Percentiles rank a stretch among this genome's conserved stretches.
Conservation (phyloP, 2,329 filamentous ascomycete species). For the Neodidymelliopsis sp. region DNA sequence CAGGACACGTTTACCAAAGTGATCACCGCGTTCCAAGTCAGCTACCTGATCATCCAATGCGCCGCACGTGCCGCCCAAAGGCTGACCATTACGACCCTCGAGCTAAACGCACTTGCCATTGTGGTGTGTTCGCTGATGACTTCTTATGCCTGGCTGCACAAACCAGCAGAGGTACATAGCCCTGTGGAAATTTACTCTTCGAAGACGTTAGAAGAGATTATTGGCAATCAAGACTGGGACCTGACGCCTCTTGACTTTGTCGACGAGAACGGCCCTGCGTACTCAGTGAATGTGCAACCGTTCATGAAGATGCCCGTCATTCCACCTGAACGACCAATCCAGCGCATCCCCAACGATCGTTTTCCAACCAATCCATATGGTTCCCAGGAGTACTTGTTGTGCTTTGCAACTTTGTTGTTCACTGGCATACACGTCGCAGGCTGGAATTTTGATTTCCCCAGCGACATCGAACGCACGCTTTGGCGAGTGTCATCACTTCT, state of each 20-base stretch:
- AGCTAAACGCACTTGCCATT: slow-evolving; percentile 27
- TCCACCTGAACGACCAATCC: slow-evolving; percentile 22
- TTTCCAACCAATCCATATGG: slow-evolving; percentile 26
- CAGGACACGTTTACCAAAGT: slow-evolving; percentile 26
- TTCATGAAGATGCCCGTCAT: slow-evolving; percentile 29
- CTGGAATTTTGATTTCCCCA: slow-evolving; percentile 26
- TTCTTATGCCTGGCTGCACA: slow-evolving; percentile 24
- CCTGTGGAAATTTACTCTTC: slow-evolving; percentile 17
- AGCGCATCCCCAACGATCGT: slow-evolving; percentile 24
- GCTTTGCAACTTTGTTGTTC: slow-evolving; percentile 17
- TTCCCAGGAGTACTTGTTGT: slow-evolving; percentile 23
- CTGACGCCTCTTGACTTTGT: slow-evolving; percentile 22
- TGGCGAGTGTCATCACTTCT: slow-evolving; percentile 22
- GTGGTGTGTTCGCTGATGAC: slow-evolving; percentile 24
- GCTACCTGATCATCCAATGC: slow-evolving; percentile 27
- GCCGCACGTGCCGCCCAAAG: slow-evolving; percentile 19
- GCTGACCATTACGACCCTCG: slow-evolving; percentile 22
- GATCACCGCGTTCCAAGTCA: slow-evolving; percentile 26
- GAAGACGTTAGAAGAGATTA: slow-evolving; percentile 7
- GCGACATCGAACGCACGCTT: slow-evolving; percentile 10
- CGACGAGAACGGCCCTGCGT: slow-evolving; percentile 20
- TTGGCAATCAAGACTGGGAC: slow-evolving; percentile 14
- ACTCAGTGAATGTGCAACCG: slow-evolving; percentile 27
- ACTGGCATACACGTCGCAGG: slow-evolving; percentile 20
- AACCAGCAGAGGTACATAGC: slow-evolving; percentile 22